Percentiles rank a stretch among this genome's conserved stretches.
Evolutionary conservation across 2,329 filamentous ascomycete genomes (phyloP).

Genomic region (Cladosporium halotolerans): DNA sequence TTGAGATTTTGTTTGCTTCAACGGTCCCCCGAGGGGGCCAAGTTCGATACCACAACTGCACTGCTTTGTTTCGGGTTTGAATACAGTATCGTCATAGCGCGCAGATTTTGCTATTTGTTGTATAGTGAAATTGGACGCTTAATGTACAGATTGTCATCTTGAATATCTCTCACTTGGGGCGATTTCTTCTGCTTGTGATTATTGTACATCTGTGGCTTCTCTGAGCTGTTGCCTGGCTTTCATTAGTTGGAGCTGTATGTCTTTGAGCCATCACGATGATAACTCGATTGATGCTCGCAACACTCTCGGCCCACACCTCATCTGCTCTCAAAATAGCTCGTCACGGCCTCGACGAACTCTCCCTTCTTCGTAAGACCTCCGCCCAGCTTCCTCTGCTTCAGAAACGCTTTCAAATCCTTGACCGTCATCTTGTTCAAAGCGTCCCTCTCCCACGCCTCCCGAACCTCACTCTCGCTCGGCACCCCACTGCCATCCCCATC

Average conservation of each 20-base stretch:
- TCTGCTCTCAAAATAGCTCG: slow-evolving; percentile 32
- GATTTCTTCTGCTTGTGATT: no score
- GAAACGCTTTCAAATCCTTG: slow-evolving; percentile 29
- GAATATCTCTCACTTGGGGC: no score
- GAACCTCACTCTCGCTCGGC: slow-evolving; percentile 41
- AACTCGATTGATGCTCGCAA: no score
- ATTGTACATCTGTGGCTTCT: no score
- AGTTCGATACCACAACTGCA: slow-evolving; percentile 11
- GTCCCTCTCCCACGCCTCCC: slow-evolving; percentile 37
- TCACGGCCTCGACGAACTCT: slow-evolving; percentile 31
- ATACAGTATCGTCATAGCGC: neutral
- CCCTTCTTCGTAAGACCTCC: slow-evolving; percentile 26
- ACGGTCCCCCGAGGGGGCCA: neutral
- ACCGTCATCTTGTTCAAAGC: slow-evolving; percentile 36
- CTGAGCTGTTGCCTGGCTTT: no score
- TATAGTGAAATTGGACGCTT: no score
- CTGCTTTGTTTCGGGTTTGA: neutral
- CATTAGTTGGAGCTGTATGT: no score
- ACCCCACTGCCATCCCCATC: slow-evolving; percentile 25
- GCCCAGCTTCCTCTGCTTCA: slow-evolving; percentile 22
- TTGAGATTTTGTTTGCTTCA: slow-evolving; percentile 1
- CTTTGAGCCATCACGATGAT: no score
- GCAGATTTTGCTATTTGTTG: no score
- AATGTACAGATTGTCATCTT: no score
- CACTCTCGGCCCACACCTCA: neutral